phyloP scores from a whole-genome alignment of 2,329 filamentous ascomycete species.

The Cytospora schulzeri region DNA sequence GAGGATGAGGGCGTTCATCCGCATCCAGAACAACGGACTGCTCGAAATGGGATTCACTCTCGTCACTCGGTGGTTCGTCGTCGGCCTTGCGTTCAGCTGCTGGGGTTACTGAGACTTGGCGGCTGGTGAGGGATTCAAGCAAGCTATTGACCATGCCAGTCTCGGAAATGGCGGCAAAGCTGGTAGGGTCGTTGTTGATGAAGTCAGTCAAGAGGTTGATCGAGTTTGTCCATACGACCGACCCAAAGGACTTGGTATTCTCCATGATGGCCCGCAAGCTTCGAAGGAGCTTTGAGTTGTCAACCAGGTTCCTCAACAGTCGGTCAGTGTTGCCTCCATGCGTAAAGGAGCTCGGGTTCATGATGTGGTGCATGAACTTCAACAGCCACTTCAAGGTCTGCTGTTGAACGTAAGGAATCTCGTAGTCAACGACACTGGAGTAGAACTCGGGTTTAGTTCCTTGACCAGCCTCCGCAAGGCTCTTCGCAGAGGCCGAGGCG shows the following conservation, averaged over 20 bases:
- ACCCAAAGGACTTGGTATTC: constrained; percentile 79
- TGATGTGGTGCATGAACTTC: constrained; percentile 95
- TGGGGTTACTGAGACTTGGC: constrained; percentile 44
- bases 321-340: constrained; percentile 83
- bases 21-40: constrained; percentile 42
- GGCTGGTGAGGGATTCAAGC: constrained; percentile 75
- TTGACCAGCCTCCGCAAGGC: constrained; percentile 65
- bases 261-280: constrained; percentile 81
- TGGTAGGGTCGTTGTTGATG: constrained; percentile 98
- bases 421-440: constrained; percentile 86
- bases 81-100: constrained; percentile 30
- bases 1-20: constrained; percentile 53
- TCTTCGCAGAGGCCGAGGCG: constrained; percentile 71
- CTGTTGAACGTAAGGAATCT: constrained; percentile 90
- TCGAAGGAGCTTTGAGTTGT: constrained; percentile 81
- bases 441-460: constrained; percentile 71
- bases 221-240: constrained; percentile 92
- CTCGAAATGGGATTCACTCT: constrained; percentile 41
- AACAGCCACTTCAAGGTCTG: constrained; percentile 91
- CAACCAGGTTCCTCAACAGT: constrained; percentile 87
- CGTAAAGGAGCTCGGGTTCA: constrained; percentile 68
- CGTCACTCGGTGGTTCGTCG: constrained; percentile 32
- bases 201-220: constrained; percentile 92
- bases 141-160: constrained; percentile 87
- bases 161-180: constrained; percentile 93